Percentiles rank a stretch among this genome's conserved stretches.
phyloP scores from a whole-genome alignment of 768 basidiomycete genomes.

The Boletus rubroflammeus region DNA sequence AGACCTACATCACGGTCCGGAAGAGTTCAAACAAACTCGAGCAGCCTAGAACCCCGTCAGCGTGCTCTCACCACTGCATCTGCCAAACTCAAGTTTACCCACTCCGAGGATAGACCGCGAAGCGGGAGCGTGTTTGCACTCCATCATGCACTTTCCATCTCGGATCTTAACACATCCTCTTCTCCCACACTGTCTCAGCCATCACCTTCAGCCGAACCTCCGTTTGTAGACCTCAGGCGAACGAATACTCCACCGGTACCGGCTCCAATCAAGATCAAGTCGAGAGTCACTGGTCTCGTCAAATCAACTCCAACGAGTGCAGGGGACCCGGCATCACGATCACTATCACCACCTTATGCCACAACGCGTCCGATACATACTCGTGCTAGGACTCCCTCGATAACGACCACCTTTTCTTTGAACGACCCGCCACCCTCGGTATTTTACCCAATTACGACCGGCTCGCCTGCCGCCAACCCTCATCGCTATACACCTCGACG shows the following conservation, averaged over 20 bases:
- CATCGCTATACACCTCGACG: conserved; percentile 46
- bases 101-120: conserved; percentile 32
- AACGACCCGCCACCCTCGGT: conserved; percentile 27
- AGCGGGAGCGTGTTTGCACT: conserved; percentile 27
- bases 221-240: conserved; percentile 9
- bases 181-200: conserved; percentile 14
- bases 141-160: conserved; percentile 27
- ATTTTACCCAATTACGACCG: conserved; percentile 58
- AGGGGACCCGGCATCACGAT: conserved; percentile 38
- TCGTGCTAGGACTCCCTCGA: conserved; percentile 29
- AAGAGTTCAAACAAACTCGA: conserved; percentile 2
- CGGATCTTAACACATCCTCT: conserved; percentile 15
- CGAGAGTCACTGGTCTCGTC: conserved; percentile 54
- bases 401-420: conserved; percentile 25
- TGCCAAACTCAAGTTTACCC: conserved; percentile 26
- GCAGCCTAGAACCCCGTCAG: conserved; percentile 29
- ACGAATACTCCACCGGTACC: conserved; percentile 15
- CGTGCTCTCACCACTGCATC: conserved; percentile 26
- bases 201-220: conserved; percentile 15
- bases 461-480: conserved; percentile 53
- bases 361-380: conserved; percentile 30
- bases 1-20: conserved; percentile 31
- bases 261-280: conserved; percentile 47
- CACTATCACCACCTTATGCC: conserved; percentile 30
- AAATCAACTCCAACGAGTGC: conserved; percentile 26